Percentiles rank a stretch among this genome's conserved stretches.
These are phyloP conservation scores for Diaporthe ampelina DNA, from an alignment of 2,329 filamentous ascomycete species.

Conservation along the genomic window DNA sequence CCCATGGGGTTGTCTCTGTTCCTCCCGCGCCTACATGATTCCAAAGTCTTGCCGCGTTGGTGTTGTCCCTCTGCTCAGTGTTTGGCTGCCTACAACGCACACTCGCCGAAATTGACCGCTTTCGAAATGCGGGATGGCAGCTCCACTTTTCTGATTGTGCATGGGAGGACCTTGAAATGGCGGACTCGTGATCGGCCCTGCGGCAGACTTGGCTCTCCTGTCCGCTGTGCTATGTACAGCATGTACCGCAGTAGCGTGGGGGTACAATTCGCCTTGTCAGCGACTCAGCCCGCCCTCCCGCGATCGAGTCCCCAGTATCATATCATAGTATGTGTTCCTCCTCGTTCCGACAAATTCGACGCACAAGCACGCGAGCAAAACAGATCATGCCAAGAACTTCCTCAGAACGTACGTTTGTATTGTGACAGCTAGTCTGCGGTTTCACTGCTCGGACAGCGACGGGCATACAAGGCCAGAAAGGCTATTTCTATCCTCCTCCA, in stretches of 20 bases:
- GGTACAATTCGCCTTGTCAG: conserved; percentile 27
- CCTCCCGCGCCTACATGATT: not conserved
- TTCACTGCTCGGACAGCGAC: not conserved
- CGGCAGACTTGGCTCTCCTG: conserved; percentile 26
- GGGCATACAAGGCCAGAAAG: too few relatives aligned
- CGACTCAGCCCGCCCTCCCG: conserved; percentile 15
- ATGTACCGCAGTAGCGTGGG: conserved; percentile 26
- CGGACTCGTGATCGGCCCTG: conserved; percentile 29
- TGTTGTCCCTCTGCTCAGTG: not conserved
- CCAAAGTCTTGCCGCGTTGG: not conserved
- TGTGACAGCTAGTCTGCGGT: not conserved
- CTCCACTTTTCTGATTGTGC: conserved; percentile 1
- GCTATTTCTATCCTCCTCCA: not conserved
- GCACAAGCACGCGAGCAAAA: not conserved
- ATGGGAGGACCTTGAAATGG: conserved; percentile 17
- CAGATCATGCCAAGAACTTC: not conserved
- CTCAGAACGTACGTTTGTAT: not conserved
- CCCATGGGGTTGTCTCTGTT: not conserved
- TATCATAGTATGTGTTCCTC: not conserved
- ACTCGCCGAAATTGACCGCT: conserved; percentile 29
- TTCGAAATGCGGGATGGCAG: conserved; percentile 29
- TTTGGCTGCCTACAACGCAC: not conserved
- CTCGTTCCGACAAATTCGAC: not conserved
- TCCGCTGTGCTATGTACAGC: not conserved
- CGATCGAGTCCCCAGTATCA: not conserved